These are phyloP conservation scores for Vigna trinervia DNA, from an alignment of 306 rosid genomes.

Conservation along the genomic window DNA sequence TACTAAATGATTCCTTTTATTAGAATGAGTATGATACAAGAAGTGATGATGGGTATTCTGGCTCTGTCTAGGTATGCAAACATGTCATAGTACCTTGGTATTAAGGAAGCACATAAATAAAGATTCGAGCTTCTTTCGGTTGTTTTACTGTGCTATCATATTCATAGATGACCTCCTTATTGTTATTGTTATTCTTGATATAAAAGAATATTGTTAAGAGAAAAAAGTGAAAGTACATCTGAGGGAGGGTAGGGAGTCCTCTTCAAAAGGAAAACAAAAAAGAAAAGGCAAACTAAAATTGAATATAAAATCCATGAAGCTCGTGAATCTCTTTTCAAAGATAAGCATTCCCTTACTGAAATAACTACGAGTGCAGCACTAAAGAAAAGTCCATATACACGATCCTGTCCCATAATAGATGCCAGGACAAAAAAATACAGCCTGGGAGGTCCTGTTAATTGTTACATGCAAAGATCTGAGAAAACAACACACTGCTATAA, in stretches of 20 bases:
- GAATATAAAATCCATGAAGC: background rate
- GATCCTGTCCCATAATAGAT: conserved; percentile 1
- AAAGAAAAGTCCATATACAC: background rate
- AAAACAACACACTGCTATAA: conserved; percentile 10
- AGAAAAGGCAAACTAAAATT: background rate
- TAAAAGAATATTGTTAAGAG: background rate
- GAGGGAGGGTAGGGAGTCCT: background rate
- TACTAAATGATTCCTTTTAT: background rate
- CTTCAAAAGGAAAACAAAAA: background rate
- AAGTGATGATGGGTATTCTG: conserved; percentile 22
- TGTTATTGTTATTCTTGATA: background rate
- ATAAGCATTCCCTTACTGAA: background rate
- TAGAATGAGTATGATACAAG: background rate
- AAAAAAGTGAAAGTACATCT: background rate
- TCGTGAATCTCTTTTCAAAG: background rate
- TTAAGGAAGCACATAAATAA: background rate
- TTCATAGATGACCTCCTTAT: background rate
- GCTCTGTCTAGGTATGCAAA: background rate
- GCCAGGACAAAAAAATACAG: background rate
- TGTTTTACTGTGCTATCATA: background rate
- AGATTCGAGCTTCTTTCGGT: background rate
- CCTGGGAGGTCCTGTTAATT: background rate
- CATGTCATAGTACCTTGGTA: background rate
- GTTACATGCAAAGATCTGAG: background rate
- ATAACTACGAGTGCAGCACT: background rate